A percentile compares a stretch with the other conserved stretches of the same genome.
These are phyloP conservation scores for Verticillium longisporum DNA, from an alignment of 2,329 filamentous ascomycete species.

Conservation along the genomic window DNA sequence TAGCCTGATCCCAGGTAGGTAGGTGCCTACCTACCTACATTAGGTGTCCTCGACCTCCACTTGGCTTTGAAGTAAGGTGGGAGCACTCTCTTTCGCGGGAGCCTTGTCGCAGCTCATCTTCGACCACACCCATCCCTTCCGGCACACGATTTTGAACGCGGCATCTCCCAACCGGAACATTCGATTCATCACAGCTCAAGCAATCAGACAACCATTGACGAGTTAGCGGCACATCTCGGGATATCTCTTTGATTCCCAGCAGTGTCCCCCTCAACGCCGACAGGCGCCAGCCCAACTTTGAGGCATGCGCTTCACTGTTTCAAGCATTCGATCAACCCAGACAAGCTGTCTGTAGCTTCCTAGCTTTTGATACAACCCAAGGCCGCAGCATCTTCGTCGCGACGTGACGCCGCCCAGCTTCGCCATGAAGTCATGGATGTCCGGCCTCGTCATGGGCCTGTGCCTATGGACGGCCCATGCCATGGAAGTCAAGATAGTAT, in stretches of 20 bases:
- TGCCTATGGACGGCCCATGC: conserved; percentile 47
- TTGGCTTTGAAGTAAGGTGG: no score
- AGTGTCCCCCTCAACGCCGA: background rate
- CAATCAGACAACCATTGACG: no score
- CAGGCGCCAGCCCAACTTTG: background rate
- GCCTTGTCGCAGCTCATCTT: background rate
- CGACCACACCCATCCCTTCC: background rate
- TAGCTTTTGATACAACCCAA: background rate
- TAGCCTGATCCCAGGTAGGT: no score
- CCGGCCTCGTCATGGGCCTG: conserved; percentile 44
- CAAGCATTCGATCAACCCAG: background rate
- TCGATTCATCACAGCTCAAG: background rate
- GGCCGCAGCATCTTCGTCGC: background rate
- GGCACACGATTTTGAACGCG: background rate
- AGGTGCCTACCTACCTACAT: background rate
- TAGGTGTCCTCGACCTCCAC: background rate
- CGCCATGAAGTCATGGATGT: conserved; percentile 49
- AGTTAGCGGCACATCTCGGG: no score
- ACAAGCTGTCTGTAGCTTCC: background rate
- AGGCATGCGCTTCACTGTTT: background rate
- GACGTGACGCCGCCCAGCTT: background rate
- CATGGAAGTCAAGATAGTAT: conserved; percentile 52
- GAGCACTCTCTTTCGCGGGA: background rate
- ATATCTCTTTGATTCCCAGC: background rate
- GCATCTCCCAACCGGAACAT: no score